Evolutionary conservation across 345 rosid genomes (phyloP).

Genomic region (Linum usitatissimum): DNA sequence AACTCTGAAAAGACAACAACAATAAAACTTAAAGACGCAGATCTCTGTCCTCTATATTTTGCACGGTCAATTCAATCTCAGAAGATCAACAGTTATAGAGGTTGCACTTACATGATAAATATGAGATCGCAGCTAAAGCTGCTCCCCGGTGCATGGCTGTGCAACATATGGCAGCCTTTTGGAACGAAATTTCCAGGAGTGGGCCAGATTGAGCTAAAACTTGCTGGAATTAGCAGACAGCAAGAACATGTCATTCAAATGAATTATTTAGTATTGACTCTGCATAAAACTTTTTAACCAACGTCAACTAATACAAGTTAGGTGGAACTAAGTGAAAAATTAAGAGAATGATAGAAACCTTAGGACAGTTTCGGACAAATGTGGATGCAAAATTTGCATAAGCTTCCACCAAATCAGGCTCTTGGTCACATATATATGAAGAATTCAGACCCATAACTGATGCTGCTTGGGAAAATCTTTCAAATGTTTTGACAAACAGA

Average conservation of each 20-base stretch:
- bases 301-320: background rate
- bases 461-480: constrained; percentile 71
- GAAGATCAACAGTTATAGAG: background rate
- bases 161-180: constrained; percentile 94
- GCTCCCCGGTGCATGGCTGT: constrained; percentile 99
- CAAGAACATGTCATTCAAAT: constrained; percentile 9
- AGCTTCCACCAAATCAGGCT: constrained; percentile 94
- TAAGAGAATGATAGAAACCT: constrained; percentile 31
- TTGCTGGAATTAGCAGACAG: constrained; percentile 38
- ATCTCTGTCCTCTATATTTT: background rate
- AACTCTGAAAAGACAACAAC: background rate
- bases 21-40: background rate
- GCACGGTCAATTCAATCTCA: background rate
- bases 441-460: constrained; percentile 79
- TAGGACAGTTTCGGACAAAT: constrained; percentile 57
- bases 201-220: constrained; percentile 64
- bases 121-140: constrained; percentile 91
- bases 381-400: constrained; percentile 80
- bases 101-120: constrained; percentile 59
- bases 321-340: background rate
- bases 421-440: constrained; percentile 93
- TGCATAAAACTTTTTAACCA: background rate
- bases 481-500: constrained; percentile 66
- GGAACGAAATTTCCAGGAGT: constrained; percentile 79
- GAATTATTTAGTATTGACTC: background rate